Evolutionary conservation across 2,329 filamentous ascomycete species (phyloP).

Genomic region (Beauveria australis): DNA sequence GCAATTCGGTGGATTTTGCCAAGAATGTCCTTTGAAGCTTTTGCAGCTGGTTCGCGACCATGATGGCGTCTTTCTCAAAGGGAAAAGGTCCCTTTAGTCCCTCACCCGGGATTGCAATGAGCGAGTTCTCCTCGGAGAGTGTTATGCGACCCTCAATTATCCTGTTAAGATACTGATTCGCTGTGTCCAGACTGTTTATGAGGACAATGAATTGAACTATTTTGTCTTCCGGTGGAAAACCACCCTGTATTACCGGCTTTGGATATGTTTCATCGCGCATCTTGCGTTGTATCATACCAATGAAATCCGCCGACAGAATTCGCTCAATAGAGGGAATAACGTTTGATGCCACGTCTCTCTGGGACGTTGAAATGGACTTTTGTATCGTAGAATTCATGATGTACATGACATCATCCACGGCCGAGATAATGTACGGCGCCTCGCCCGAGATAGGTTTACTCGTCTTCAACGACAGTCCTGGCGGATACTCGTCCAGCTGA

Average conservation of each 20-base stretch:
- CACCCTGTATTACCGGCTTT: constrained; percentile 67
- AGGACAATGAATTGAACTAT: constrained; percentile 85
- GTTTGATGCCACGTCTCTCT: constrained; percentile 66
- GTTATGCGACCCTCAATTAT: constrained; percentile 67
- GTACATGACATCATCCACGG: constrained; percentile 98
- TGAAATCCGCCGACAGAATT: constrained; percentile 80
- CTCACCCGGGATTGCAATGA: constrained; percentile 29
- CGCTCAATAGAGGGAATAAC: constrained; percentile 72
- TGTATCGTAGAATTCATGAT: constrained; percentile 90
- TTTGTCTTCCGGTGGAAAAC: constrained; percentile 77
- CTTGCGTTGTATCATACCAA: constrained; percentile 94
- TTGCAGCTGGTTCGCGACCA: constrained; percentile 60
- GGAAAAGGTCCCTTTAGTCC: constrained; percentile 63
- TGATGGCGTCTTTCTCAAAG: constrained; percentile 64
- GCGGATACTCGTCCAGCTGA: constrained; percentile 83
- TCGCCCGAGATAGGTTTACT: constrained; percentile 65
- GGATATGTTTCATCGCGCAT: constrained; percentile 97
- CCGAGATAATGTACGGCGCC: constrained; percentile 85
- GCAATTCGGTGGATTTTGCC: constrained; percentile 70
- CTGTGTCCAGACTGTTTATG: constrained; percentile 91
- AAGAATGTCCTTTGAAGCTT: constrained; percentile 65
- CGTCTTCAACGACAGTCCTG: constrained; percentile 68
- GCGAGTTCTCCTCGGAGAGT: constrained; percentile 28
- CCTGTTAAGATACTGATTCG: constrained; percentile 80
- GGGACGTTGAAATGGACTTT: constrained; percentile 77